These are phyloP conservation scores for Dryas integrifolia DNA, from an alignment of 331 rosid genomes.

Conservation along the genomic window DNA sequence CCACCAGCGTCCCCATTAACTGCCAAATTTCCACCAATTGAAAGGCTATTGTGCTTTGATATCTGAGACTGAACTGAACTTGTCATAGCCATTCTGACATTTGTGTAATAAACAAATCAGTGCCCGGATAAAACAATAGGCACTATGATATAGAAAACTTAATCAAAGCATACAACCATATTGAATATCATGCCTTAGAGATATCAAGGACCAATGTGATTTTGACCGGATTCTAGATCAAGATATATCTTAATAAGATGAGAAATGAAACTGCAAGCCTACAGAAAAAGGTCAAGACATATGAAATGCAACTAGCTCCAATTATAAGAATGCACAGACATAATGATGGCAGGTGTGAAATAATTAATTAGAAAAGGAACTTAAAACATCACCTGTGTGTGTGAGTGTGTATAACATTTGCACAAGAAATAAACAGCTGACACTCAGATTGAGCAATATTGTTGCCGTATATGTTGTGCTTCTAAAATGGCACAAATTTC, in stretches of 20 bases:
- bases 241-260: neutral
- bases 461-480: neutral
- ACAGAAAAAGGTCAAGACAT: neutral
- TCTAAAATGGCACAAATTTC: neutral
- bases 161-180: neutral
- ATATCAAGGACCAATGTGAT: neutral
- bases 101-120: slow-evolving; percentile 33
- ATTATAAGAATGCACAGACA: neutral
- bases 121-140: slow-evolving; percentile 17
- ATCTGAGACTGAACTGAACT: slow-evolving; percentile 80
- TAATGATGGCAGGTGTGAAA: neutral
- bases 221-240: neutral
- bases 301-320: neutral
- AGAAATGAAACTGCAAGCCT: neutral
- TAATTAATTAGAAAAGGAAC: neutral
- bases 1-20: slow-evolving; percentile 76
- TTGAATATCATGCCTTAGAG: neutral
- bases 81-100: slow-evolving; percentile 90
- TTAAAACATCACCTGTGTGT: neutral
- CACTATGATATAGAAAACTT: neutral
- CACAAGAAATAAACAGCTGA: neutral
- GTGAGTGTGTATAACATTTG: neutral
- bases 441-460: neutral
- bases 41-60: slow-evolving; percentile 61
- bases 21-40: slow-evolving; percentile 76